Conservation (phyloP, 306 rosid genomes). For the Cucurbita moschata region DNA sequence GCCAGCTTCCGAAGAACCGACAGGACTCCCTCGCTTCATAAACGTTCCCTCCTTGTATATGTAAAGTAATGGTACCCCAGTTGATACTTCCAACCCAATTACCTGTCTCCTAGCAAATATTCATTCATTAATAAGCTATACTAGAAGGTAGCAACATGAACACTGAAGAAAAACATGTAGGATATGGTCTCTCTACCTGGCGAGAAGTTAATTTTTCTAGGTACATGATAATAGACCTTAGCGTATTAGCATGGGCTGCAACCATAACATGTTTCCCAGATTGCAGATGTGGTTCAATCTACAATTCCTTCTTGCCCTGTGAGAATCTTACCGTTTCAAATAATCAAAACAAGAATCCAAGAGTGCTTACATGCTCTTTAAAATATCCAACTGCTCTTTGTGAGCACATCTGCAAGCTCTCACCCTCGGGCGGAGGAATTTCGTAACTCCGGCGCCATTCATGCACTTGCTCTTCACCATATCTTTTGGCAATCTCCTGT, state of each 20-base stretch:
- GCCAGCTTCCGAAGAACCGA: constrained; percentile 74
- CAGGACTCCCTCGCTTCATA: constrained; percentile 87
- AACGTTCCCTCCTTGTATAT: constrained; percentile 77
- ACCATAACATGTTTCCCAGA: constrained; percentile 91
- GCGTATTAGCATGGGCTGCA: constrained; percentile 91
- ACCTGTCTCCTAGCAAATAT: constrained; percentile 24
- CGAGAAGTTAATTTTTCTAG: constrained; percentile 84
- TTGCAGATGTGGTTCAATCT: constrained; percentile 79
- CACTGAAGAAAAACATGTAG: background rate
- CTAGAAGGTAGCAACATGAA: background rate
- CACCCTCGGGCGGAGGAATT: constrained; percentile 85
- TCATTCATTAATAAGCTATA: background rate
- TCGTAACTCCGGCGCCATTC: constrained; percentile 96
- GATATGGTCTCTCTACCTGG: constrained; percentile 37
- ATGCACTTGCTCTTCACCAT: constrained; percentile 87
- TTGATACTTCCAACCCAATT: constrained; percentile 76
- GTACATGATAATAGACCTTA: constrained; percentile 92
- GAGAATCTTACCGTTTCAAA: background rate
- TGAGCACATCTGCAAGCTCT: constrained; percentile 98
- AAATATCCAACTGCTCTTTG: constrained; percentile 93
- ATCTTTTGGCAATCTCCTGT: constrained; percentile 93
- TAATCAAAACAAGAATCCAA: background rate
- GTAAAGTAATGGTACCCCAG: constrained; percentile 95
- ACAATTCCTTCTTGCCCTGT: constrained; percentile 14
- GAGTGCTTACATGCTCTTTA: constrained; percentile 44